phyloP scores from a whole-genome alignment of 2,329 filamentous ascomycete genomes.

The Didymella sp. region DNA sequence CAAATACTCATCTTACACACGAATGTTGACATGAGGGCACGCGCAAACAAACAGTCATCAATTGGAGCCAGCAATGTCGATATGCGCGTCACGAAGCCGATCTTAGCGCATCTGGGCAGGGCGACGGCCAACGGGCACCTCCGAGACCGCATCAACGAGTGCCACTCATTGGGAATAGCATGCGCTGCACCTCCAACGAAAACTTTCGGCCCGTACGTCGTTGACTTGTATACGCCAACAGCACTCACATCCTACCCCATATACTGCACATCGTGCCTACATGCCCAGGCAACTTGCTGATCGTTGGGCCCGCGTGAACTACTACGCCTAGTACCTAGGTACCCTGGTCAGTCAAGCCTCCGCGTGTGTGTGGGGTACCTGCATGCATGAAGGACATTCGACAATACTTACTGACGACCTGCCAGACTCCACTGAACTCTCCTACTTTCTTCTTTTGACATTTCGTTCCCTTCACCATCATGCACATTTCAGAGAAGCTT shows the following conservation, averaged over 20 bases:
- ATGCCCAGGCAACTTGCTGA: slow-evolving; percentile 64
- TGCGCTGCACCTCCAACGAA: slow-evolving; percentile 21
- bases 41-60: background rate
- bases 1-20: slow-evolving; percentile 2
- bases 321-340: slow-evolving; percentile 51
- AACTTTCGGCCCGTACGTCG: slow-evolving; percentile 24
- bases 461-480: slow-evolving; percentile 57
- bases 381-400: slow-evolving; percentile 7
- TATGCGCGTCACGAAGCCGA: slow-evolving; percentile 11
- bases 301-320: slow-evolving; percentile 56
- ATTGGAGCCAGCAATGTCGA: slow-evolving; percentile 10
- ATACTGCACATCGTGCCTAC: slow-evolving; percentile 38
- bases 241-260: slow-evolving; percentile 10
- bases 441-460: background rate
- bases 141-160: background rate
- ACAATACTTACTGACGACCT: slow-evolving; percentile 3
- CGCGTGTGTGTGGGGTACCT: slow-evolving; percentile 28
- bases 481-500: slow-evolving; percentile 97
- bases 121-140: slow-evolving; percentile 23
- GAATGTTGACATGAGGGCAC: slow-evolving; percentile 7
- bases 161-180: slow-evolving; percentile 1
- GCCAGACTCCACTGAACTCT: slow-evolving; percentile 8
- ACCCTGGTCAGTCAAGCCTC: background rate
- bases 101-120: slow-evolving; percentile 28
- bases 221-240: slow-evolving; percentile 1